These are phyloP conservation scores for Microcera coccophila DNA, from an alignment of 2,329 filamentous ascomycete species.

Conservation along the genomic window DNA sequence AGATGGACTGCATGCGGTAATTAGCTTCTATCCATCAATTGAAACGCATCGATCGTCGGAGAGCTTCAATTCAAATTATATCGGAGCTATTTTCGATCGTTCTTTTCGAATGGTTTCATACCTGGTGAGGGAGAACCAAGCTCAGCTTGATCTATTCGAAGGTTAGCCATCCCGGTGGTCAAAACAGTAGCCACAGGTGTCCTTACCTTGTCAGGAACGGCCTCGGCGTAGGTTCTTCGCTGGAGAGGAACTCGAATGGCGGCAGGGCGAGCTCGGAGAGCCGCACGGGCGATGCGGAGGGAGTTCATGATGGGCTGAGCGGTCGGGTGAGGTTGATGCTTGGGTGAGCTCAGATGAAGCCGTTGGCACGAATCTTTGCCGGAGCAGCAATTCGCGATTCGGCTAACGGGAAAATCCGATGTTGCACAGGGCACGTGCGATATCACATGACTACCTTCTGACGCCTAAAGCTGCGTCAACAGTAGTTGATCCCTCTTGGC, in stretches of 20 bases:
- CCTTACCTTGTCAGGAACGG: conserved; percentile 74
- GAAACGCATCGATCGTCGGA: conserved; percentile 17
- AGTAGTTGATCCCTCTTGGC: too few relatives aligned
- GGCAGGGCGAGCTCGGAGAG: conserved; percentile 77
- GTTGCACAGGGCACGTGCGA: too few relatives aligned
- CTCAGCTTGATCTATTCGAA: conserved; percentile 81
- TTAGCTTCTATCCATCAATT: conserved; percentile 40
- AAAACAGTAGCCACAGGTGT: conserved; percentile 21
- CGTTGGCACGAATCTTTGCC: conserved; percentile 48
- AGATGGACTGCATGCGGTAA: conserved; percentile 62
- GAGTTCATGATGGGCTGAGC: conserved; percentile 76
- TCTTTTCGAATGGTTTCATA: conserved; percentile 49
- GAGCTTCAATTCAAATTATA: conserved; percentile 28
- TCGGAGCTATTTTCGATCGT: conserved; percentile 19
- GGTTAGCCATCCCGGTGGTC: conserved; percentile 24
- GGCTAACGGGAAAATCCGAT: conserved; percentile 41
- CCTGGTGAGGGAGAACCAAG: conserved; percentile 96
- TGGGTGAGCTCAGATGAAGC: conserved; percentile 40
- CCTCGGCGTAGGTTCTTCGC: conserved; percentile 88
- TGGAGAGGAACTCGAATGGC: conserved; percentile 71
- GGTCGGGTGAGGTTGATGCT: conserved; percentile 49
- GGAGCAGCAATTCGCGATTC: conserved; percentile 38
- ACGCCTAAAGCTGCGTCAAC: too few relatives aligned
- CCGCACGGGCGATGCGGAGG: conserved; percentile 85
- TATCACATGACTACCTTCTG: too few relatives aligned